These are phyloP conservation scores for Lasiodiplodia gonubiensis DNA, from an alignment of 2,329 filamentous ascomycete genomes.

Conservation along the genomic window DNA sequence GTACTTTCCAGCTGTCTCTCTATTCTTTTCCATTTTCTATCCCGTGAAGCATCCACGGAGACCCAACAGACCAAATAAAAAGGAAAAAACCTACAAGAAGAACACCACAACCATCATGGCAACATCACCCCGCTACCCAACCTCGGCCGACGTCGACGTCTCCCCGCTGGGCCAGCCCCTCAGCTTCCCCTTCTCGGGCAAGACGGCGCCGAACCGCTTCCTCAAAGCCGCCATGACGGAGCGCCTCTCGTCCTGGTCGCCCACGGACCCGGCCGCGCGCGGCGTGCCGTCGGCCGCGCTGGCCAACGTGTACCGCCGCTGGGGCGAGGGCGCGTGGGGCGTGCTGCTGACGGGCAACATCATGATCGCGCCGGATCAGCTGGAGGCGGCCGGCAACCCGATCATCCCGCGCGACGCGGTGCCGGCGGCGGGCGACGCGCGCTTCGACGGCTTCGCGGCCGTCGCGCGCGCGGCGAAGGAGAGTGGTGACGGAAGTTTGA, in stretches of 20 bases:
- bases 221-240: slow-evolving; percentile 73
- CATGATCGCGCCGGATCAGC: slow-evolving; percentile 62
- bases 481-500: slow-evolving; percentile 57
- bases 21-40: not conserved
- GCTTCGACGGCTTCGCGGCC: slow-evolving; percentile 65
- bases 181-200: slow-evolving; percentile 55
- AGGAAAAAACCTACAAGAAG: not conserved
- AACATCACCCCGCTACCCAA: slow-evolving; percentile 45
- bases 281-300: slow-evolving; percentile 61
- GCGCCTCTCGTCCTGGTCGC: slow-evolving; percentile 65
- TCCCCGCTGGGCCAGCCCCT: slow-evolving; percentile 52
- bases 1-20: not conserved
- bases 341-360: slow-evolving; percentile 69
- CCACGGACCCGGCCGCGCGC: slow-evolving; percentile 57
- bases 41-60: not conserved
- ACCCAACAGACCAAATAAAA: not conserved
- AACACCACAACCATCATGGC: slow-evolving; percentile 40
- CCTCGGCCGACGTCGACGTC: slow-evolving; percentile 47
- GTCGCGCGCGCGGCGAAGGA: slow-evolving; percentile 61
- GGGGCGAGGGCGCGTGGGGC: slow-evolving; percentile 55
- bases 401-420: slow-evolving; percentile 61
- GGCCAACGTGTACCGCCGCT: slow-evolving; percentile 60
- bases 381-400: slow-evolving; percentile 61
- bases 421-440: slow-evolving; percentile 56
- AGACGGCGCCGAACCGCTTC: slow-evolving; percentile 67